Base-by-base conservation (phyloP, 2,329 filamentous ascomycete genomes). In the Leptographium lundbergii region DNA sequence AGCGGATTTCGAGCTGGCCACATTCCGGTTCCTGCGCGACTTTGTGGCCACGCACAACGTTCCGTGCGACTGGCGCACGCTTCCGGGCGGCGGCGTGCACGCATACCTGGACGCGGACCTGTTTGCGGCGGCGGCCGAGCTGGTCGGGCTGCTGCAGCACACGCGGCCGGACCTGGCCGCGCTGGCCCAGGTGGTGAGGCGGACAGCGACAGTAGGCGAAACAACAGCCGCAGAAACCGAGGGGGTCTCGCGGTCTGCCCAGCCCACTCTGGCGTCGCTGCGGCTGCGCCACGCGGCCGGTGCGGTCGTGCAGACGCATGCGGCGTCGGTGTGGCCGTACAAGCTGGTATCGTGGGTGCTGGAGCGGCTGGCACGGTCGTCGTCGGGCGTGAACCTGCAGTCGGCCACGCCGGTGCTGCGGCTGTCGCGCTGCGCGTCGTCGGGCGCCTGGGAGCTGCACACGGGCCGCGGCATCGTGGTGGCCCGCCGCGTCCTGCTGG, bases 291-390 rank as follows among this genome's bases (percentile, higher is more conserved):
- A 70, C 9, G 85, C 83, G 7, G 67, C 77, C 9, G 88, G 85
- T 2, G 87, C 84, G 6, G 77, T 90, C 4, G 73, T 86, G 19
- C 86, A 86, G 62, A 73, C 74, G 48, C 73, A 81, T 50, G 88
- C 88, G 0, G 87, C 84, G 0, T 83, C 82, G 64, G 69, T 89
- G 53, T 91, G 87, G 87, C 90, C 90, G 0, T 95, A 95, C 71
- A 95, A 94, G 72, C 80, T 95, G 22, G 84, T 95, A 2, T 75
- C 83, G 1, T 86, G 84, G 71, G 77, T 91, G 0, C 73, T 95
- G 0, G 82, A 88, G 67, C 70, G 74, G 10, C 77, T 89, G 0
- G 66, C 82, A 1, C 62, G 59, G 32, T 64, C 63, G 56, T 67
- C 69, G 60, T 63, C 1, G 71, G 29, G 17, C 52, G 83, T 91